A percentile compares a stretch with the other conserved stretches of the same genome.
Conservation (phyloP, 83 land plant species). For the Diphasiastrum complanatum region DNA sequence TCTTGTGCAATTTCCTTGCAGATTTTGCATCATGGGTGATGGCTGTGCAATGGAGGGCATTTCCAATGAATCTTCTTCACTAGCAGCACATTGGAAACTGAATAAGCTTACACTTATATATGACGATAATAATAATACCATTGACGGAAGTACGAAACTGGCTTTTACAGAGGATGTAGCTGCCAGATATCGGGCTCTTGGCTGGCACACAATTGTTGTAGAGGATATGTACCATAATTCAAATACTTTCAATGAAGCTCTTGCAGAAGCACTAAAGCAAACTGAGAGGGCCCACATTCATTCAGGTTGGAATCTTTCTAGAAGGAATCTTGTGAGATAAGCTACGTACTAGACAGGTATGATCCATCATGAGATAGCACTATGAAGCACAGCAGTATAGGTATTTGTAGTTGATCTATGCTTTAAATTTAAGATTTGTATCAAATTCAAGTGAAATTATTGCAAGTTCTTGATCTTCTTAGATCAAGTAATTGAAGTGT, state of each 20-base stretch:
- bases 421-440: too few relatives aligned
- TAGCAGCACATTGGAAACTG: constrained; percentile 62
- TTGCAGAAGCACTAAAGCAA: constrained; percentile 30
- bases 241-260: constrained; percentile 37
- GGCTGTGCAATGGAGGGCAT: constrained; percentile 80
- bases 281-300: constrained; percentile 60
- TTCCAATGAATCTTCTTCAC: constrained; percentile 59
- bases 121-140: constrained; percentile 61
- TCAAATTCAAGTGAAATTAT: too few relatives aligned
- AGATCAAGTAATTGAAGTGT: too few relatives aligned
- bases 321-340: too few relatives aligned
- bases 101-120: constrained; percentile 59
- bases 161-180: constrained; percentile 54
- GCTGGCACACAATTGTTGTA: constrained; percentile 53
- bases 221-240: constrained; percentile 41
- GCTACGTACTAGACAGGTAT: neutral
- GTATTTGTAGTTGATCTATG: too few relatives aligned
- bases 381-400: too few relatives aligned
- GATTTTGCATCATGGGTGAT: constrained; percentile 74
- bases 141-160: constrained; percentile 52
- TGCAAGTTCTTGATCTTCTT: too few relatives aligned
- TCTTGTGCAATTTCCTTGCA: constrained; percentile 11
- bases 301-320: constrained; percentile 39
- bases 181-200: constrained; percentile 46
- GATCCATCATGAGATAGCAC: neutral